Evolutionary conservation across 257 asterid genomes (phyloP), one percentile per base, ranked within the genome.

Genomic region (Echites panduratus): DNA sequence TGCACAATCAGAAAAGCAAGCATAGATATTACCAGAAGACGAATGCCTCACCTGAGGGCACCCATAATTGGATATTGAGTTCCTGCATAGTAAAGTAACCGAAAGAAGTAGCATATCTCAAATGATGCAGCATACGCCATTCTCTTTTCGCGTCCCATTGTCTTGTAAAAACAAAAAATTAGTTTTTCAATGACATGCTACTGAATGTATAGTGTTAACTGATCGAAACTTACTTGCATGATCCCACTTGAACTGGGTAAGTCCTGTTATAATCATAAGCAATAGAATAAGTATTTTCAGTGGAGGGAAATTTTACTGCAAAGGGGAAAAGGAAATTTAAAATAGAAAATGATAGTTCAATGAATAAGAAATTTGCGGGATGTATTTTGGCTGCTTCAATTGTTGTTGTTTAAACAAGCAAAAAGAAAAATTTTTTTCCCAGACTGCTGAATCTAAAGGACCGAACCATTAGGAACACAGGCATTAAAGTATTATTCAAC

Each of bases 11-110:
- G 24, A 62, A 32, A 64, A 64, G 68, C 22, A 63, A 0, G 38
- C 14, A 56, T 3, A 22, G 29, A 22, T 56, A 11, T 47, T 68
- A 26, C 73, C 71, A 66, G 29, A 72, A 32, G 47, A 14, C 6
- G 67, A 20, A 7, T 73, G 75, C 68, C 80, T 76, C 68, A 94
- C 98, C 97, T 88, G 85, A 94, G 98, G 69, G 97, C 98, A 64
- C 87, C 98, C 98, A 94, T 91, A 70, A 94, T 94, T 20, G 97
- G 98, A 80, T 88, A 94, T 76, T 91, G 98, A 32, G 98, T 91
- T 78, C 98, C 97, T 11, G 89, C 79, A 79, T 91, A 91, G 71
- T 91, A 94, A 70, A 94, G 93, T 61, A 94, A 84, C 77, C 98
- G 96, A 80, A 94, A 91, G 76, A 76, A 73, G 84, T 94, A 94